Evolutionary conservation across 495 filamentous ascomycete genomes (phyloP).

Genomic region (Annulohypoxylon stygium): DNA sequence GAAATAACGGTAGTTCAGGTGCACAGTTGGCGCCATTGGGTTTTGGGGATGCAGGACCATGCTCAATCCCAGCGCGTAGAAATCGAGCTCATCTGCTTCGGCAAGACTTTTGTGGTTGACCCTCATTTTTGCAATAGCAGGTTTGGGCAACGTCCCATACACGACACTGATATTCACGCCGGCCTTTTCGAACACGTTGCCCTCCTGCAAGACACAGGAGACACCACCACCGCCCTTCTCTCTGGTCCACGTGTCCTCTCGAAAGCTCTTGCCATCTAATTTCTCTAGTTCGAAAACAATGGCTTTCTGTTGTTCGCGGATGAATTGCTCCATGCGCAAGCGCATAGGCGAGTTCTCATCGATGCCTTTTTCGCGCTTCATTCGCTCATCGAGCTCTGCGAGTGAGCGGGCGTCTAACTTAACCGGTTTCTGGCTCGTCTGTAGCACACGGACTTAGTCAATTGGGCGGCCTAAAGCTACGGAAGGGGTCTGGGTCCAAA

Average conservation of each 20-base stretch:
- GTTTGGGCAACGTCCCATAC: constrained; percentile 88
- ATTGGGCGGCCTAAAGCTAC: constrained; percentile 25
- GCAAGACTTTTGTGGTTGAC: constrained; percentile 94
- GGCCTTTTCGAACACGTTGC: constrained; percentile 97
- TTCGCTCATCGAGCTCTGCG: constrained; percentile 76
- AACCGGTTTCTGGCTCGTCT: constrained; percentile 57
- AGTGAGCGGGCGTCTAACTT: constrained; percentile 67
- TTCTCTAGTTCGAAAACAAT: constrained; percentile 85
- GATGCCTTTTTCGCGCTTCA: constrained; percentile 74
- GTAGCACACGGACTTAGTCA: constrained; percentile 32
- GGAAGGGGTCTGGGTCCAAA: not conserved
- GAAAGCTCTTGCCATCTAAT: constrained; percentile 85
- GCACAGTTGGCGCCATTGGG: constrained; percentile 96
- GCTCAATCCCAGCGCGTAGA: constrained; percentile 95
- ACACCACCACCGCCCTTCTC: constrained; percentile 85
- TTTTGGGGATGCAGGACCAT: constrained; percentile 93
- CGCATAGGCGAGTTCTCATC: constrained; percentile 90
- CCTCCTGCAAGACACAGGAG: constrained; percentile 94
- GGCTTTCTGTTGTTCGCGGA: constrained; percentile 88
- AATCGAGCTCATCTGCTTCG: constrained; percentile 76
- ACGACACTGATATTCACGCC: constrained; percentile 96
- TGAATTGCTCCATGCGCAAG: constrained; percentile 94
- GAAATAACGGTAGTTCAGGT: constrained; percentile 99
- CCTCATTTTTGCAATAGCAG: constrained; percentile 93
- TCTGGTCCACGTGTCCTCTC: constrained; percentile 86